A percentile compares a stretch with the other conserved stretches of the same genome.
phyloP scores from a whole-genome alignment of 139 green algal genomes.

The Auxenochlorella pyrenoidosa region DNA sequence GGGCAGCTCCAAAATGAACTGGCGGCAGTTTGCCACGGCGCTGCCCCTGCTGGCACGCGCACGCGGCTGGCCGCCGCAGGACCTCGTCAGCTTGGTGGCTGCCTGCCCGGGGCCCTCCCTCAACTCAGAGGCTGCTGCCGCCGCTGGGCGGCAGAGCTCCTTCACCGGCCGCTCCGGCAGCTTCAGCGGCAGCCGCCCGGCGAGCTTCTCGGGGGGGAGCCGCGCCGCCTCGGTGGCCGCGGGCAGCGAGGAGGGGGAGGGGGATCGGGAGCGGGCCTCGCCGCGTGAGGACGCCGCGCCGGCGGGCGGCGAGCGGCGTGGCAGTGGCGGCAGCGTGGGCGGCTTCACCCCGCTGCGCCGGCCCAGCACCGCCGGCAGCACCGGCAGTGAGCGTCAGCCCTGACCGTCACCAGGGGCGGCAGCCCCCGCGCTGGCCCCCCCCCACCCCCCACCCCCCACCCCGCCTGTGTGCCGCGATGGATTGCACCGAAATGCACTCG shows the following conservation, averaged over 20 bases:
- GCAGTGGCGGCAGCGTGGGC: neutral
- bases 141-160: neutral
- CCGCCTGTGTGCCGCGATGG: too few relatives aligned
- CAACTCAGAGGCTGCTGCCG: neutral
- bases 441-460: too few relatives aligned
- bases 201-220: neutral
- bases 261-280: neutral
- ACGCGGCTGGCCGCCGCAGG: neutral
- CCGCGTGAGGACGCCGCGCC: neutral
- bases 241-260: neutral
- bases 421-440: too few relatives aligned
- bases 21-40: conserved; percentile 12
- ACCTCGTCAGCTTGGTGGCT: neutral
- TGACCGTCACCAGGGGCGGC: neutral
- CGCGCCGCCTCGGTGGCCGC: neutral
- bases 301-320: neutral
- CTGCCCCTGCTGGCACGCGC: neutral
- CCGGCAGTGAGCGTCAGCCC: neutral
- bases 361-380: neutral
- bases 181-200: conserved; percentile 9
- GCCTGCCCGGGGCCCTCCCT: conserved; percentile 23
- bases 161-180: conserved; percentile 26
- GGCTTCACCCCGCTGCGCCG: conserved; percentile 17
- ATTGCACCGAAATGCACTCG: too few relatives aligned
- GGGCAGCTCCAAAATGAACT: conserved; percentile 18